Conservation (phyloP, 2,329 filamentous ascomycete genomes). For the Thelonectria blattea region DNA sequence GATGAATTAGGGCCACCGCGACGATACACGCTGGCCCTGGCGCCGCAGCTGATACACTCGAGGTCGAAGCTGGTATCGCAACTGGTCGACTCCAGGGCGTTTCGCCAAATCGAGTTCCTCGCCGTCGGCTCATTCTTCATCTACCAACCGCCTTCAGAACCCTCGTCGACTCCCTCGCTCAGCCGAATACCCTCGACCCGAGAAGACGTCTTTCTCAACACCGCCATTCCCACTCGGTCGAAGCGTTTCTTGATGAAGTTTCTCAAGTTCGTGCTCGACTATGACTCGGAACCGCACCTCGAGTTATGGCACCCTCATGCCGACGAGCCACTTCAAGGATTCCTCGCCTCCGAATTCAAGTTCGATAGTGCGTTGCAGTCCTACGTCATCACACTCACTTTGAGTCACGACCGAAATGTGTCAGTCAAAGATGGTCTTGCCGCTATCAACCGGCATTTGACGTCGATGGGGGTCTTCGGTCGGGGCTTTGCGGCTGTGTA, state of each 20-base stretch:
- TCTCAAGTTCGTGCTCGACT: conserved; percentile 82
- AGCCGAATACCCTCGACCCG: conserved; percentile 83
- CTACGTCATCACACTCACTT: conserved; percentile 69
- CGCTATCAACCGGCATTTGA: conserved; percentile 78
- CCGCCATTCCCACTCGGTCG: conserved; percentile 74
- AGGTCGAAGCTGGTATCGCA: conserved; percentile 77
- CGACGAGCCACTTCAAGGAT: conserved; percentile 60
- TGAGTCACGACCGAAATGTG: conserved; percentile 70
- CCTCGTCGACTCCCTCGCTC: conserved; percentile 49
- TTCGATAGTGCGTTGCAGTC: conserved; percentile 72
- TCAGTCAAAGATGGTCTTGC: conserved; percentile 71
- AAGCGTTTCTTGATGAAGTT: conserved; percentile 94
- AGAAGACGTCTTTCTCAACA: conserved; percentile 88
- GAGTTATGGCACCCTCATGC: conserved; percentile 66
- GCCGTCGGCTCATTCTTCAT: conserved; percentile 94
- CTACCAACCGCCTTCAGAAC: conserved; percentile 52
- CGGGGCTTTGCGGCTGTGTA: conserved; percentile 88
- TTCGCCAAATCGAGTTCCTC: conserved; percentile 89
- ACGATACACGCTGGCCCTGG: conserved; percentile 81
- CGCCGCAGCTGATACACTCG: conserved; percentile 86
- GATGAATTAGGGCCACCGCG: conserved; percentile 66
- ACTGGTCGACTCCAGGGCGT: conserved; percentile 88
- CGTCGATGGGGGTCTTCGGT: conserved; percentile 86
- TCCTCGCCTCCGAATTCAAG: conserved; percentile 67
- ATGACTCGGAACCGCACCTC: conserved; percentile 62